Conservation (phyloP, 352 stramenopile species). For the Detonula confervacea region DNA sequence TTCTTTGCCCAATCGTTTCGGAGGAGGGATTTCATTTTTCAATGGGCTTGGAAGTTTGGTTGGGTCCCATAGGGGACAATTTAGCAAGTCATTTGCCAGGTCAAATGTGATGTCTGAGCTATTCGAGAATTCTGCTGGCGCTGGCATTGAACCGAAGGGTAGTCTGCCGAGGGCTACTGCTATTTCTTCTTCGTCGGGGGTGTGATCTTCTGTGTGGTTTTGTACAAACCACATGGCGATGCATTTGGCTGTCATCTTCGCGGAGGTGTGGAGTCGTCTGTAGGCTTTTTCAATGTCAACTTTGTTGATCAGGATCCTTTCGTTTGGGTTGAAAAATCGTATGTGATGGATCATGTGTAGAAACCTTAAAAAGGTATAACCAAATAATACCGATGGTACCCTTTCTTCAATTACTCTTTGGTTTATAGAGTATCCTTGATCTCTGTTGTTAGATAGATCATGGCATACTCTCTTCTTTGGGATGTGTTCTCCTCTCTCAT, state of each 20-base stretch:
- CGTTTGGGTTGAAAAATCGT: too few species aligned
- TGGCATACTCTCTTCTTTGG: constrained; percentile 25
- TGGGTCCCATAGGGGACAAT: not conserved
- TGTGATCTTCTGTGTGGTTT: not conserved
- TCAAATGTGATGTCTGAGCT: constrained; percentile 5
- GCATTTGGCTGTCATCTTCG: not conserved
- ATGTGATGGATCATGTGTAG: not conserved
- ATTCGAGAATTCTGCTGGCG: constrained; percentile 11
- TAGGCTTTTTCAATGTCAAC: constrained; percentile 22
- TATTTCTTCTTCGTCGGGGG: not conserved
- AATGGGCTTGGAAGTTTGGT: too few species aligned
- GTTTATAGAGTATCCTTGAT: constrained; percentile 3
- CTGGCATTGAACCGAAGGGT: constrained; percentile 19
- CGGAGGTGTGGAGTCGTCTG: constrained; percentile 1
- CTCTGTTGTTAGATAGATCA: constrained; percentile 8
- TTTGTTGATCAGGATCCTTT: constrained; percentile 5
- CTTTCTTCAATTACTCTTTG: constrained; percentile 9
- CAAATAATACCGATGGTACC: not conserved
- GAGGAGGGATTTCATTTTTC: too few species aligned
- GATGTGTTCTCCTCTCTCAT: constrained; percentile 6
- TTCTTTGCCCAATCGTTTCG: too few species aligned
- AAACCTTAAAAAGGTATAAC: not conserved
- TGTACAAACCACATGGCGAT: not conserved
- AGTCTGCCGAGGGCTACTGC: constrained; percentile 4
- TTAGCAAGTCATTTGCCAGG: not conserved